Percentiles rank a stretch among this genome's conserved stretches.
These are phyloP conservation scores for Rosa multiflora DNA, from an alignment of 306 rosid genomes.

Conservation along the genomic window DNA sequence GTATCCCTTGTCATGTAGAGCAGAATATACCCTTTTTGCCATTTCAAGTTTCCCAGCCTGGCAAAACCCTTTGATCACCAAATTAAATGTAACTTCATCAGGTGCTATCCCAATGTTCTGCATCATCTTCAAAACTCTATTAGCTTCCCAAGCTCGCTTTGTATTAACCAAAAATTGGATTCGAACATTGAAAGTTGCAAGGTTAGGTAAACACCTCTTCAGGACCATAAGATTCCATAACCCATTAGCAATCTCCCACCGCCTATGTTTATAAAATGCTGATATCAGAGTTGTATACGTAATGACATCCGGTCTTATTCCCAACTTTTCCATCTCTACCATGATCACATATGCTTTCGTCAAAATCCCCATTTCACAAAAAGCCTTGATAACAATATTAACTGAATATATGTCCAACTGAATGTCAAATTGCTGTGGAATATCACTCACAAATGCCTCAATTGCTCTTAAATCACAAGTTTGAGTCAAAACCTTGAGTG, in stretches of 20 bases:
- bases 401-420: constrained; percentile 47
- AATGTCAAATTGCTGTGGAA: constrained; percentile 36
- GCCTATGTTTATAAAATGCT: constrained; percentile 49
- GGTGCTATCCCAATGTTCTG: constrained; percentile 45
- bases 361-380: constrained; percentile 45
- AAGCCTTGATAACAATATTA: constrained; percentile 59
- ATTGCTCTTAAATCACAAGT: constrained; percentile 36
- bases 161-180: constrained; percentile 48
- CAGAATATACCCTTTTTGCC: constrained; percentile 66
- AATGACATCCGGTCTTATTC: constrained; percentile 61
- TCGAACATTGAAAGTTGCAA: constrained; percentile 70
- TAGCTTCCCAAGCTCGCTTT: constrained; percentile 75
- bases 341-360: constrained; percentile 53
- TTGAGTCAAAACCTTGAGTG: constrained; percentile 60
- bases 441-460: constrained; percentile 29
- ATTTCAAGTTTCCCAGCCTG: constrained; percentile 53
- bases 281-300: constrained; percentile 71
- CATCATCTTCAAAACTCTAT: constrained; percentile 52
- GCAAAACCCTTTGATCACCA: constrained; percentile 76
- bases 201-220: constrained; percentile 61
- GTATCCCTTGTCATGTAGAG: constrained; percentile 43
- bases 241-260: constrained; percentile 64
- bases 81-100: constrained; percentile 65
- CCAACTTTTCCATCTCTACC: constrained; percentile 48
- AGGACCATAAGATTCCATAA: constrained; percentile 76